A percentile compares a stretch with the other conserved stretches of the same genome.
phyloP scores from a whole-genome alignment of 768 basidiomycete species.

The Tricholoma saponaceum region DNA sequence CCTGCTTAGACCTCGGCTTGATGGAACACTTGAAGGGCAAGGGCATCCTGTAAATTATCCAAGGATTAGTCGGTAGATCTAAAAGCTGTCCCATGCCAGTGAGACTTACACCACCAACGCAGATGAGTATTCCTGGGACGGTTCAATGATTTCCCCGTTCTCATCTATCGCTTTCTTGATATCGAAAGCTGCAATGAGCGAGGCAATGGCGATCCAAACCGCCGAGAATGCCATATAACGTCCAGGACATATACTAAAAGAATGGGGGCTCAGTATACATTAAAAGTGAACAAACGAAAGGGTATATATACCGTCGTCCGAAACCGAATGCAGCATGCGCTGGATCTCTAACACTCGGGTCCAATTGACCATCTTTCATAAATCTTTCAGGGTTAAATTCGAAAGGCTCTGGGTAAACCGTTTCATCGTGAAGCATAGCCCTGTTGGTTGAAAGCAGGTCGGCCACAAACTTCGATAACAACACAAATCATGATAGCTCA shows the following conservation, averaged over 20 bases:
- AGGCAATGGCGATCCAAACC: slow-evolving; percentile 1
- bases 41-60: slow-evolving; percentile 2
- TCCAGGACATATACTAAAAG: not conserved
- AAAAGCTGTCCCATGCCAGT: not conserved
- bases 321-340: slow-evolving; percentile 2
- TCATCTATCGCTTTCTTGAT: slow-evolving; percentile 1
- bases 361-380: not conserved
- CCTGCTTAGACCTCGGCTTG: slow-evolving; percentile 6
- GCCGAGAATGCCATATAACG: not conserved
- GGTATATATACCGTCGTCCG: slow-evolving; percentile 1
- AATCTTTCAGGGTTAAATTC: slow-evolving; percentile 6
- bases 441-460: not conserved
- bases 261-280: not conserved
- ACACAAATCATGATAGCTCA: too few relatives aligned
- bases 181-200: not conserved
- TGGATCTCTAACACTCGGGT: not conserved
- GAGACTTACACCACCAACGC: not conserved
- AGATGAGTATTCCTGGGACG: not conserved
- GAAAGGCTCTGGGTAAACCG: not conserved
- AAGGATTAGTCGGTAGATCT: not conserved
- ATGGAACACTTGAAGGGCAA: slow-evolving; percentile 10
- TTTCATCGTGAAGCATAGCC: slow-evolving; percentile 1
- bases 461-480: too few relatives aligned
- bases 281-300: not conserved
- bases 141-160: not conserved